Evolutionary conservation across 176 grass and related monocot species (phyloP), one percentile per base, ranked within the genome.

Genomic region (Olyra latifolia): DNA sequence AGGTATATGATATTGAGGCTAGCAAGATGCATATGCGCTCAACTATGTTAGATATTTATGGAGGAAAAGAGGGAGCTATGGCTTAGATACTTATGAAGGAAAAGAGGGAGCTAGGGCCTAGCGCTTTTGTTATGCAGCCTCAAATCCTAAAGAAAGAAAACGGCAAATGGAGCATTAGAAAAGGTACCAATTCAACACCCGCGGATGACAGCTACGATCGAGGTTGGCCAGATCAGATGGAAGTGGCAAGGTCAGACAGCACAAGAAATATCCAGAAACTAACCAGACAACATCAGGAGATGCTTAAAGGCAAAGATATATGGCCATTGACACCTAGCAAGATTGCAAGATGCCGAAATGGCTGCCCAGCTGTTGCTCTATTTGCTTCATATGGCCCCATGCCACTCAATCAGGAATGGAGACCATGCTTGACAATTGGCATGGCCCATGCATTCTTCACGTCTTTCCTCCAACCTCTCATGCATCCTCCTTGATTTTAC

Each of bases 361-460:
- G 13, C 8, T 11, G 46, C 11, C 30, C 23, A 7, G 28, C 46
- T 66, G 62, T 78, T 24, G 7, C n/a, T n/a, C n/a, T 48, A 0
- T 49, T 28, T 52, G 20, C 20, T 22, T 19, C 6, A 24, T 65
- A 16, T 66, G 28, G 20, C 28, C 28, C 11, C 61, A 50, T 52
- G 30, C 2, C 46, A 55, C 77, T 20, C 8, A 24, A 55, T 68
- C 77, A 2, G 30, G 29, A 39, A 79, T 55, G 35, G 13, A 25
- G 20, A 47, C 4, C 15, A 3, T 47, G 14, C 4, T n/a, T n/a
- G n/a, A n/a, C n/a, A n/a, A n/a, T 47, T 44, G 22, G 39, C 74
- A n/a, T 66, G 76, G 61, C 29, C 58, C 59, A 49, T 76, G 56
- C 57, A 19, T 28, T 49, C 60, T 64, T 28, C 68, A 25, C n/a